A percentile compares a stretch with the other conserved stretches of the same genome.
These are phyloP conservation scores for Neocatenulostroma microsporum DNA, from an alignment of 2,329 filamentous ascomycete genomes.

Conservation along the genomic window DNA sequence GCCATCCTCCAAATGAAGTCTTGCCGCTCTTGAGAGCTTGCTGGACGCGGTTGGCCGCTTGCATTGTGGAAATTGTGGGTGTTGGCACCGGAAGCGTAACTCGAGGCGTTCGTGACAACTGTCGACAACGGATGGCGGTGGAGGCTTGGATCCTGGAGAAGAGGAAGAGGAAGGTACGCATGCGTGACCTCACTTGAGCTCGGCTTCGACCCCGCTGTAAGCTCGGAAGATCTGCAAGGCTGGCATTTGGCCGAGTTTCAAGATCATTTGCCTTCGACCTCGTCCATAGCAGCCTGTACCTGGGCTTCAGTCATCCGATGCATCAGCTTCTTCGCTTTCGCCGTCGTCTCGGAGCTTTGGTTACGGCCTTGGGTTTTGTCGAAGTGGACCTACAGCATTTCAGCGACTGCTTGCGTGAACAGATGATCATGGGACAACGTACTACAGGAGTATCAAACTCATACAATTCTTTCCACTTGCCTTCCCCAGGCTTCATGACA, in stretches of 20 bases:
- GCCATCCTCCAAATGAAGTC: conserved; percentile 50
- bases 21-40: conserved; percentile 44
- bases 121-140: no score
- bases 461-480: conserved; percentile 64
- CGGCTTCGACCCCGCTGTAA: no score
- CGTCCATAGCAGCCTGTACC: conserved; percentile 61
- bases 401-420: background rate
- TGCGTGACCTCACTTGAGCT: no score
- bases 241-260: no score
- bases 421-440: no score
- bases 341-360: conserved; percentile 37
- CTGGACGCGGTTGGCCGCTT: conserved; percentile 48
- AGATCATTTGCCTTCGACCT: no score
- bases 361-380: conserved; percentile 46
- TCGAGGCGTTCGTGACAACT: no score
- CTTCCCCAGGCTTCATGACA: conserved; percentile 55
- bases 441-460: conserved; percentile 79
- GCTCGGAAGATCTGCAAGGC: no score
- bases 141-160: no score
- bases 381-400: conserved; percentile 48
- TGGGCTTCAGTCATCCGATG: conserved; percentile 64
- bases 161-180: no score
- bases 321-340: conserved; percentile 64
- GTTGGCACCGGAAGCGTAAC: no score
- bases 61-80: conserved; percentile 35